Base-by-base conservation (phyloP, 148 eudicot species). In the Vaccinium corymbosum region DNA sequence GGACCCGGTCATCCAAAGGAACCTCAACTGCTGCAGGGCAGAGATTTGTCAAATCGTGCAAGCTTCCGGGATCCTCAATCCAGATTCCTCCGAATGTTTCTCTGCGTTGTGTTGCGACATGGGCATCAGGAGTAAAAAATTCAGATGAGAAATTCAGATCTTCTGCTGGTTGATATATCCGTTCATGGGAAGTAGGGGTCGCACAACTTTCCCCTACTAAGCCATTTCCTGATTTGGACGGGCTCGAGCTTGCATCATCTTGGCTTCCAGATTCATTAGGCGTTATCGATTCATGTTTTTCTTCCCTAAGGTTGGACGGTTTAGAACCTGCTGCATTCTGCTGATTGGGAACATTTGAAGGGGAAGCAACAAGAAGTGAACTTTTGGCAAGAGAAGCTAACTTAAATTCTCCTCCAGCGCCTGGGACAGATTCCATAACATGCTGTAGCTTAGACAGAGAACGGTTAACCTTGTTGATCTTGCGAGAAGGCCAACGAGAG, bases 401-500 rank as follows among this genome's bases (percentile, higher is more conserved):
- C 87, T 88, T 88, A 83, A 94, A 92, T 73, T 97, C 78, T 74
- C 94, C 93, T 84, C 94, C 97, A 70, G 91, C 88, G 68, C 97
- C 98, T 87, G 91, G 97, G n/a, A 94, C 98, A n/a, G 98, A 96
- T 89, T 96, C 95, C 9, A 96, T 96, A 57, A 61, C 59, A 29
- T 12, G 85, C 93, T 94, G 91, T 75, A 77, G 50, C 75, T 77
- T 83, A 14, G 81, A 87, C 46, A 95, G 62, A 48, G 82, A 94
- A 78, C 97, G 95, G 82, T 91, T 94, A 71, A 94, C 98, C 85
- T 92, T 94, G 85, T 92, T 96, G 81, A 94, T 93, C 89, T 94
- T 94, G 76, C 98, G 94, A 86, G 97, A 94, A 35, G 98, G 98
- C 98, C 98, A 96, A 17, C 98, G 91, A 73, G 95, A 92, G 84